Base-by-base conservation (phyloP, 257 asterid species). In the Fraxinus anomala region DNA sequence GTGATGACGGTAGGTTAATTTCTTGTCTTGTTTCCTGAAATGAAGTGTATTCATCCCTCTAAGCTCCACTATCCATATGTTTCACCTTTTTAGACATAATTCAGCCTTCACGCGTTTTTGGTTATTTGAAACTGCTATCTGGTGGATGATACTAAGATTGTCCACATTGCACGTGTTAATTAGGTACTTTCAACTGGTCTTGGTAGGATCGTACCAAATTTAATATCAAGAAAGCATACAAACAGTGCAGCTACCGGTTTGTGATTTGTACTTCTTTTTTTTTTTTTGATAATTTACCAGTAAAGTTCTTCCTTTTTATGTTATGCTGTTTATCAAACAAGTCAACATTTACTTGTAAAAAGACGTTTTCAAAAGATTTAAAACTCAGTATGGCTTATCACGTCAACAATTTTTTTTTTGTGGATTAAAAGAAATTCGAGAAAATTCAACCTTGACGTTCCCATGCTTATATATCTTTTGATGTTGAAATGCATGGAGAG, bases 161-260 rank as follows among this genome's bases (percentile, higher is more conserved):
- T 26, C 26, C 65, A 33, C 19, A 16, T 49, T 72, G 33, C 56
- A 16, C 82, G 51, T 79, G 68, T 81, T 72, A 61, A 68, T 49
- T 85, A 94, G 98, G 86, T 94, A 70, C 96, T 94, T 76, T 94
- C 97, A 31, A 92, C 97, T 73, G 98, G 97, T 72, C 97, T 94
- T 82, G 98, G 98, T 75, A 90, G 98, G 89, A 94, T 94, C 81
- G 97, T 94, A 77, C 98, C 98, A 36, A 94, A 94, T 80, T 80
- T 94, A 89, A 94, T 94, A 86, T 94, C 97, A 71, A 89, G 98
- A 86, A 94, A 94, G 86, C 98, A 94, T 81, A 94, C 97, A 23
- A 94, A 94, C 79, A 92, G 97, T 83, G 97, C 97, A 28, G 97
- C 98, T 68, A 90, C 94, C 82, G 94, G 97, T 90, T 75, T 54